Evolutionary conservation across 257 asterid species (phyloP).

Genomic region (Salvia hispanica): DNA sequence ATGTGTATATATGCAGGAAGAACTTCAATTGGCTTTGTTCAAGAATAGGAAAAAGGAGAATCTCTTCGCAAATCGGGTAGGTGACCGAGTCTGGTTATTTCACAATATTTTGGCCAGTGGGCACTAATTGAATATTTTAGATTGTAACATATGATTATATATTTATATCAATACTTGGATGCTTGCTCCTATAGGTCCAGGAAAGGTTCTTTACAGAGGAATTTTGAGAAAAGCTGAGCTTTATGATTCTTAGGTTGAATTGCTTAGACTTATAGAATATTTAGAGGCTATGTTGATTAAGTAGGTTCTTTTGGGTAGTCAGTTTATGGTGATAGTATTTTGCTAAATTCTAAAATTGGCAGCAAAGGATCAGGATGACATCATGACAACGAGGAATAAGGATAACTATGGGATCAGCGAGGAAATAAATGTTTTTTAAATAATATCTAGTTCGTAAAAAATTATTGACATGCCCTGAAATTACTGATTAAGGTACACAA

Average conservation of each 20-base stretch:
- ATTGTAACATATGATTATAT: not conserved
- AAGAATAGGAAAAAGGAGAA: slow-evolving; percentile 91
- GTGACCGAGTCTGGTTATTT: slow-evolving; percentile 12
- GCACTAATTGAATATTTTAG: slow-evolving; percentile 7
- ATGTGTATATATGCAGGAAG: slow-evolving; percentile 69
- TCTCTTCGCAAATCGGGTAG: slow-evolving; percentile 94
- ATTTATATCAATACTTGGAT: not conserved
- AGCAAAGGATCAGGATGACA: not conserved
- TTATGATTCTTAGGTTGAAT: slow-evolving; percentile 20
- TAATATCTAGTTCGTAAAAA: not conserved
- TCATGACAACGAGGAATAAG: not conserved
- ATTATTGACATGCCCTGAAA: slow-evolving; percentile 16
- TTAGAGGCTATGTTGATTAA: slow-evolving; percentile 2
- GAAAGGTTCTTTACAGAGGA: slow-evolving; percentile 2
- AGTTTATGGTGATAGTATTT: too few species aligned
- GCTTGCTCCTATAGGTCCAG: slow-evolving; percentile 22
- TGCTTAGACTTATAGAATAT: slow-evolving; percentile 2
- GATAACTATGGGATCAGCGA: not conserved
- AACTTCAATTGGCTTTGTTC: slow-evolving; percentile 92
- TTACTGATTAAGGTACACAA: too few species aligned
- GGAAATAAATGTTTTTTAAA: not conserved
- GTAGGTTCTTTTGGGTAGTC: not conserved
- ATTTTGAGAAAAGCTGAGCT: slow-evolving; percentile 6
- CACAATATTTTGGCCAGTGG: not conserved
- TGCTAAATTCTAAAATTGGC: not conserved